A percentile compares a stretch with the other conserved stretches of the same genome.
These are phyloP conservation scores for Diaporthe sp. DNA, from an alignment of 2,329 filamentous ascomycete genomes.

Conservation along the genomic window DNA sequence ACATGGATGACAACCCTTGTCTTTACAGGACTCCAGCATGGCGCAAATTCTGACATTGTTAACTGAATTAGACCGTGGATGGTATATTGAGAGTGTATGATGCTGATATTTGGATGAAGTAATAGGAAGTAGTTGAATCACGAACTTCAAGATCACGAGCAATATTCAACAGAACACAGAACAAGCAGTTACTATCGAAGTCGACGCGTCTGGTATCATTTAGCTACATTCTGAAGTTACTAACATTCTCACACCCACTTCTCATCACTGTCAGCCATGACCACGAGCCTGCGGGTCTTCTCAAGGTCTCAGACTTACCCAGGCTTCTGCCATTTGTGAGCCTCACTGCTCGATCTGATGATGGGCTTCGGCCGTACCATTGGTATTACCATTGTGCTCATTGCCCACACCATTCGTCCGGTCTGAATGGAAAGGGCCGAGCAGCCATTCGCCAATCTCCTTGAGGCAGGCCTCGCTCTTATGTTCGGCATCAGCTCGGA, in stretches of 20 bases:
- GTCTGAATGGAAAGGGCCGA: not conserved
- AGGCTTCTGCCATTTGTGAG: constrained; percentile 26
- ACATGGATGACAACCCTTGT: no score
- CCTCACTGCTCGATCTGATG: constrained; percentile 35
- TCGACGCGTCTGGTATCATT: not conserved
- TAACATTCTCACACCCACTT: not conserved
- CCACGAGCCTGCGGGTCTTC: not conserved
- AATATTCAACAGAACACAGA: not conserved
- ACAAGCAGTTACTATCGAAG: not conserved
- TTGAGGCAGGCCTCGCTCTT: constrained; percentile 34
- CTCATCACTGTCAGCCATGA: not conserved
- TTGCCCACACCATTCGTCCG: not conserved
- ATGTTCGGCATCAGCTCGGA: constrained; percentile 34
- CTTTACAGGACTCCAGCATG: no score
- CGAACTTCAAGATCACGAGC: not conserved
- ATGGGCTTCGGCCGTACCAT: constrained; percentile 28
- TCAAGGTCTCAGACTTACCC: constrained; percentile 7
- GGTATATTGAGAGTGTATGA: not conserved
- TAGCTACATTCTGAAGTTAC: not conserved
- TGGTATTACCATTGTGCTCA: not conserved
- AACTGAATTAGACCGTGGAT: not conserved
- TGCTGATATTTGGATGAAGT: not conserved
- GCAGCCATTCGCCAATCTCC: constrained; percentile 35
- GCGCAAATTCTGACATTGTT: no score
- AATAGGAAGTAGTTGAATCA: not conserved